Conservation (phyloP, 371 early-diverging fungal species). For the Rhizopus sp. region DNA sequence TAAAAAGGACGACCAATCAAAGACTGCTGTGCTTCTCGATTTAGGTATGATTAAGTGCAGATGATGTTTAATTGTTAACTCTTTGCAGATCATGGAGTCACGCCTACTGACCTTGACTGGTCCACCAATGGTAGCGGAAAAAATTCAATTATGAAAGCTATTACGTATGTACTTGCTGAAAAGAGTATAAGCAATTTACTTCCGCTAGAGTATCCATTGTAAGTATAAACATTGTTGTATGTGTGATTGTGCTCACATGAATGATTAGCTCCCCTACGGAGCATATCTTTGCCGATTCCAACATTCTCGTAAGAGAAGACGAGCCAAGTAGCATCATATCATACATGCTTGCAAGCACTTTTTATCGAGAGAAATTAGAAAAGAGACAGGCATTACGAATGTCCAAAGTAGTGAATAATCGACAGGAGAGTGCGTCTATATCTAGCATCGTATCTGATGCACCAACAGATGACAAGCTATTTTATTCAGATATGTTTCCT, state of each 20-base stretch:
- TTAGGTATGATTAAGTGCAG: background rate
- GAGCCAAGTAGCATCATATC: constrained; percentile 95
- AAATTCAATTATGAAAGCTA: constrained; percentile 73
- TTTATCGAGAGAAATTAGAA: constrained; percentile 43
- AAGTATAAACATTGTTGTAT: constrained; percentile 25
- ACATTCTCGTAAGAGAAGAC: constrained; percentile 85
- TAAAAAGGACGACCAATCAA: constrained; percentile 4
- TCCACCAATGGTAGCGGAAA: constrained; percentile 33
- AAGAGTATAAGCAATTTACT: constrained; percentile 59
- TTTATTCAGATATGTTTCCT: constrained; percentile 27
- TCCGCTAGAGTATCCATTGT: constrained; percentile 80
- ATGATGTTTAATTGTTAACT: background rate
- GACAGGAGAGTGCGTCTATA: constrained; percentile 3
- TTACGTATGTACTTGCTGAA: constrained; percentile 77
- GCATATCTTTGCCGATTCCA: constrained; percentile 84
- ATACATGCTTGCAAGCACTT: constrained; percentile 64
- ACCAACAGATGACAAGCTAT: constrained; percentile 12
- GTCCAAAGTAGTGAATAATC: constrained; percentile 14
- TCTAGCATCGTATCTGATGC: background rate
- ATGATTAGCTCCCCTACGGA: constrained; percentile 65
- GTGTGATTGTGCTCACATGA: constrained; percentile 3
- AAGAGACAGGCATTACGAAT: constrained; percentile 34
- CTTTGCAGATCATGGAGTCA: background rate
- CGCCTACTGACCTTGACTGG: constrained; percentile 27
- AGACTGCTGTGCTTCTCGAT: background rate